Percentiles rank a stretch among this genome's conserved stretches.
phyloP scores from a whole-genome alignment of 192 early-diverging fungal species.

The Paraglomus brasilianum region DNA sequence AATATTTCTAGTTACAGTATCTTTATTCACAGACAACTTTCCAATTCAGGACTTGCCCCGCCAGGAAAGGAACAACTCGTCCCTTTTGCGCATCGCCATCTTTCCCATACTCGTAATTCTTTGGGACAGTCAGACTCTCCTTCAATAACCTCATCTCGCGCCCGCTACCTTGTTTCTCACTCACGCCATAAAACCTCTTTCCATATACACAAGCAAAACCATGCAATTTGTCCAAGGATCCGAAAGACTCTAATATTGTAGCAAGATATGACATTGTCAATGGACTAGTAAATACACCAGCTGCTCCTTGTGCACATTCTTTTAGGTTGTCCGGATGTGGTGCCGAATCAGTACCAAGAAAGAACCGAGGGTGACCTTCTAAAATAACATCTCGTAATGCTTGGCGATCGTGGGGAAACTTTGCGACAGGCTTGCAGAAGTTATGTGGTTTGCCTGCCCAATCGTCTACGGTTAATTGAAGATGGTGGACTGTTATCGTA shows the following conservation, averaged over 20 bases:
- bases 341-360: constrained; percentile 95
- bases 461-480: constrained; percentile 89
- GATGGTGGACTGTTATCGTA: constrained; percentile 94
- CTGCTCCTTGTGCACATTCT: constrained; percentile 77
- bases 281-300: constrained; percentile 93
- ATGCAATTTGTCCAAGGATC: constrained; percentile 75
- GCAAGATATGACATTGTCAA: constrained; percentile 84
- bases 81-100: constrained; percentile 51
- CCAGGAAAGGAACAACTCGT: constrained; percentile 83
- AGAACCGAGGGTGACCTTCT: constrained; percentile 92
- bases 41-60: constrained; percentile 67
- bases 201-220: constrained; percentile 87
- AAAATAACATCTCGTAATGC: constrained; percentile 81
- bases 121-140: constrained; percentile 48
- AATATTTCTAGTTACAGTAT: too few species aligned
- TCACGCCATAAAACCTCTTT: constrained; percentile 79
- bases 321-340: constrained; percentile 89
- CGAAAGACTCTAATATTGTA: constrained; percentile 83
- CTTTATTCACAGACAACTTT: constrained; percentile 40
- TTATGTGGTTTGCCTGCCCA: constrained; percentile 97
- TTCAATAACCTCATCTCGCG: constrained; percentile 45
- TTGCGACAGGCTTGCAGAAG: constrained; percentile 99
- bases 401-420: constrained; percentile 86
- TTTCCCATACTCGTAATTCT: constrained; percentile 48
- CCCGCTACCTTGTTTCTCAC: constrained; percentile 45